Conservation (phyloP, 331 rosid genomes). For the Prunus yedoensis region DNA sequence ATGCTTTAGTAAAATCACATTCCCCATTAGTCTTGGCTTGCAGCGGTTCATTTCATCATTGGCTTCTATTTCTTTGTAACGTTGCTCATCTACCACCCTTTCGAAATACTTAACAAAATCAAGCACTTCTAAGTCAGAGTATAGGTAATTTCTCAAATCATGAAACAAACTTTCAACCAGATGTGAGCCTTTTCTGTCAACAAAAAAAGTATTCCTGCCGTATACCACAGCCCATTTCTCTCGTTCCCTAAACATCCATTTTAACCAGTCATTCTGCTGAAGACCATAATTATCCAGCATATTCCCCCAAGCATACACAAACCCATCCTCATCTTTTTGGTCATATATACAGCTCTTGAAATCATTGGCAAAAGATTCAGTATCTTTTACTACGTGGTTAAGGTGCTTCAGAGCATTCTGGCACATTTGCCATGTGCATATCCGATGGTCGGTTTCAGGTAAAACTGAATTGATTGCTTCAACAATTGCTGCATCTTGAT, state of each 20-base stretch:
- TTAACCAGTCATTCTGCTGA: slow-evolving; percentile 63
- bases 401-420: slow-evolving; percentile 57
- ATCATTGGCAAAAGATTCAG: slow-evolving; percentile 47
- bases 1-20: slow-evolving; percentile 50
- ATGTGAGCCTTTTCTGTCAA: slow-evolving; percentile 51
- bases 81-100: slow-evolving; percentile 48
- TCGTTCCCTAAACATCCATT: slow-evolving; percentile 65
- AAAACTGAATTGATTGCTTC: slow-evolving; percentile 54
- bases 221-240: slow-evolving; percentile 61
- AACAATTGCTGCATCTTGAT: slow-evolving; percentile 55
- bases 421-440: slow-evolving; percentile 61
- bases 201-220: slow-evolving; percentile 48
- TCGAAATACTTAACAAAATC: slow-evolving; percentile 54
- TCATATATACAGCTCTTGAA: slow-evolving; percentile 52
- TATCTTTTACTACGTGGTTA: slow-evolving; percentile 40
- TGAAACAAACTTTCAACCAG: slow-evolving; percentile 51
- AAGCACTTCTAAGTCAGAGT: slow-evolving; percentile 44
- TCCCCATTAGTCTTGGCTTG: slow-evolving; percentile 58
- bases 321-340: slow-evolving; percentile 51
- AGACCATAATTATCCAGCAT: slow-evolving; percentile 53
- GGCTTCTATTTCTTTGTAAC: slow-evolving; percentile 64
- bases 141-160: slow-evolving; percentile 36
- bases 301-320: slow-evolving; percentile 49
- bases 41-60: slow-evolving; percentile 46
- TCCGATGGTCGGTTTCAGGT: slow-evolving; percentile 43